phyloP scores from a whole-genome alignment of 805 yeast genomes.

The Candida patagonica region DNA sequence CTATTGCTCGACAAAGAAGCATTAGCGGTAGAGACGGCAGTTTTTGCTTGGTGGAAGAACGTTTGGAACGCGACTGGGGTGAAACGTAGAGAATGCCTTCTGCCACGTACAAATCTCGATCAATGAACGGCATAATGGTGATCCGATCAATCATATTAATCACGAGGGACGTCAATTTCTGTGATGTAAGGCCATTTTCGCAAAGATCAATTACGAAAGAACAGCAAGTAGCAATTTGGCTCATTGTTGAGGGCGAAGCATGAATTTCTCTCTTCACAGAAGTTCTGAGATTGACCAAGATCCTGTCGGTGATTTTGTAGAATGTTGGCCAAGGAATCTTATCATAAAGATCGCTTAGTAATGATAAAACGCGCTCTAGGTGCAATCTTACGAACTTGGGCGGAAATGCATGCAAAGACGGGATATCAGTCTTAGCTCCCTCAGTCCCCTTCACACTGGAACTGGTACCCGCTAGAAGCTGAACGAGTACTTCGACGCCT shows the following conservation, averaged over 20 bases:
- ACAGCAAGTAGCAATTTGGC: slow-evolving; percentile 12
- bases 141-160: slow-evolving; percentile 9
- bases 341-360: neutral
- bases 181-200: slow-evolving; percentile 2
- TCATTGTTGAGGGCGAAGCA: slow-evolving; percentile 12
- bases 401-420: slow-evolving; percentile 5
- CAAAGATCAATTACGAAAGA: slow-evolving; percentile 6
- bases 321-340: neutral
- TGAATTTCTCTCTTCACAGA: slow-evolving; percentile 14
- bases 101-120: neutral
- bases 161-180: slow-evolving; percentile 4
- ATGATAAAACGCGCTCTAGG: neutral
- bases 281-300: neutral
- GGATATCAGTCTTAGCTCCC: neutral
- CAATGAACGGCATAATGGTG: slow-evolving; percentile 11
- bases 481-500: slow-evolving; percentile 7
- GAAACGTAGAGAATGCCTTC: neutral
- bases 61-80: neutral
- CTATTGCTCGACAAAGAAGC: neutral
- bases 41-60: neutral
- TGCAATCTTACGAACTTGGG: slow-evolving; percentile 12
- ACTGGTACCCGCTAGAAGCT: slow-evolving; percentile 4
- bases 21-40: neutral
- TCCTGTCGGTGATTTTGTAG: neutral
- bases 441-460: slow-evolving; percentile 1